Evolutionary conservation across 2,329 filamentous ascomycete genomes (phyloP).

Genomic region (Ophiostoma triangulosporum): DNA sequence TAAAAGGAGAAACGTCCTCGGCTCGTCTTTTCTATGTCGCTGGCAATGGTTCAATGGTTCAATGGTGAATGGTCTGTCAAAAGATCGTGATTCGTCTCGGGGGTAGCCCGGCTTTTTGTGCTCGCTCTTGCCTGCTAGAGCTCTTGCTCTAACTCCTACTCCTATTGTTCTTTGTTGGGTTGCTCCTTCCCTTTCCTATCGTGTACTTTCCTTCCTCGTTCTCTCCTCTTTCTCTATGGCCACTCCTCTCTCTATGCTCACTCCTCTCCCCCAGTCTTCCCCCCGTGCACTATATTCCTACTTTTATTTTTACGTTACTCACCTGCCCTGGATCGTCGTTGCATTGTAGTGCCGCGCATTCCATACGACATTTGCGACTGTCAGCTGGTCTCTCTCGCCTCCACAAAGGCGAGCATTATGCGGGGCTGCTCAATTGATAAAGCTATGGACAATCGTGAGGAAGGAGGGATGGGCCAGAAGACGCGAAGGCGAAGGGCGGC

Average conservation of each 20-base stretch:
- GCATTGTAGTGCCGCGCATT: neutral
- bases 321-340: neutral
- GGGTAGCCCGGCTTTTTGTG: neutral
- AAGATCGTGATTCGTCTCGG: neutral
- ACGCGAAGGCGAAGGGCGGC: neutral
- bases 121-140: neutral
- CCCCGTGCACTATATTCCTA: neutral
- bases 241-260: neutral
- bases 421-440: conserved; percentile 8
- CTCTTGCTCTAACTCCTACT: neutral
- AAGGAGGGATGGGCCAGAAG: neutral
- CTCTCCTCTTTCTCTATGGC: neutral
- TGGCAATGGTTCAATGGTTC: neutral
- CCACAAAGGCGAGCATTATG: conserved; percentile 1
- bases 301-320: neutral
- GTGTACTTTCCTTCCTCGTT: neutral
- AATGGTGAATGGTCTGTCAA: neutral
- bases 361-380: neutral
- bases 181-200: neutral
- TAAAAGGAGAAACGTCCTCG: neutral
- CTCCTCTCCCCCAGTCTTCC: neutral
- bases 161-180: neutral
- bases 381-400: neutral
- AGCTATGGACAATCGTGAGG: neutral
- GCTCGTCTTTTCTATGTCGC: neutral